phyloP scores from a whole-genome alignment of 2,329 filamentous ascomycete genomes.

The Trichocomaceae sp. region DNA sequence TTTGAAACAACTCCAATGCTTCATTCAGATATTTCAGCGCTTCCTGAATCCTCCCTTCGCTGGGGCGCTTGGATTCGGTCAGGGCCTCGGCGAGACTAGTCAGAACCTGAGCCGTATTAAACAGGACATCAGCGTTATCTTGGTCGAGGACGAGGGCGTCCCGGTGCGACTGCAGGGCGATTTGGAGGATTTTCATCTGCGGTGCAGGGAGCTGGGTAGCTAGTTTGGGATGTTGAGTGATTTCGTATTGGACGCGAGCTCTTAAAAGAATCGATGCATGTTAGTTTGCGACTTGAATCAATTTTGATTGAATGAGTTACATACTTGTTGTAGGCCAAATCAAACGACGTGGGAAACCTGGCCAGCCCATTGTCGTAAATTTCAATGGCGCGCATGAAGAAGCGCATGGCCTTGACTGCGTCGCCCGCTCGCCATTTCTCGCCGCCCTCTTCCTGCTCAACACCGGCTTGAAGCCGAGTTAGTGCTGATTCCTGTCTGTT shows the following conservation, averaged over 20 bases:
- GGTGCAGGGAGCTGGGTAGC: conserved; percentile 52
- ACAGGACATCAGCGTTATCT: conserved; percentile 61
- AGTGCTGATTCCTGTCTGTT: neutral
- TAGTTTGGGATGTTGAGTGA: conserved; percentile 60
- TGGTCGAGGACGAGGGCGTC: conserved; percentile 54
- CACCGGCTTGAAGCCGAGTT: conserved; percentile 45
- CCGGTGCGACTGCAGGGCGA: conserved; percentile 58
- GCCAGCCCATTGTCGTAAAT: conserved; percentile 58
- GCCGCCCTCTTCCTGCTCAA: conserved; percentile 63
- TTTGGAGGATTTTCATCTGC: conserved; percentile 49
- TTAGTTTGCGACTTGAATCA: neutral
- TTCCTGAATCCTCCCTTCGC: conserved; percentile 37
- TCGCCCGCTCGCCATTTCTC: conserved; percentile 71
- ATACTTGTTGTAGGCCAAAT: conserved; percentile 69
- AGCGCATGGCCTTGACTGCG: conserved; percentile 55
- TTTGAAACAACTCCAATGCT: conserved; percentile 54
- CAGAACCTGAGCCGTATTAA: conserved; percentile 66
- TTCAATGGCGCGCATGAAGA: conserved; percentile 57
- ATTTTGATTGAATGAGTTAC: conserved; percentile 19
- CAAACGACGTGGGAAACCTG: conserved; percentile 57
- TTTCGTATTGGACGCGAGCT: conserved; percentile 62
- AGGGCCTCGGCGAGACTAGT: conserved; percentile 58
- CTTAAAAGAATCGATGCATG: conserved; percentile 28
- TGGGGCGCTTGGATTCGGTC: conserved; percentile 46
- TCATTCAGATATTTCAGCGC: conserved; percentile 53